These are phyloP conservation scores for Sphaerulina musiva DNA, from an alignment of 2,329 filamentous ascomycete species.

Conservation along the genomic window DNA sequence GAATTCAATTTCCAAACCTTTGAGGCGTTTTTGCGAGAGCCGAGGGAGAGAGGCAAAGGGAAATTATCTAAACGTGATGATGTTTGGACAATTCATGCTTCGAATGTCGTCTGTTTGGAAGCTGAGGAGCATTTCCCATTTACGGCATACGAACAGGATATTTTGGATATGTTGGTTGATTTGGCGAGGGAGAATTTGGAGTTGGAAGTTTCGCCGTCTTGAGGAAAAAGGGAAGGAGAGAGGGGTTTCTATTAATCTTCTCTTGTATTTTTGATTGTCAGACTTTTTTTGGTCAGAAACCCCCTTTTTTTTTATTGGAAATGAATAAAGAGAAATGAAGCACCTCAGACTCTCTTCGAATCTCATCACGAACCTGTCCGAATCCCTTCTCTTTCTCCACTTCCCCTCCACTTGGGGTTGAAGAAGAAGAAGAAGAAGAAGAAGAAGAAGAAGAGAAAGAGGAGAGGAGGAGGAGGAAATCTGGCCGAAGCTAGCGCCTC, in stretches of 20 bases:
- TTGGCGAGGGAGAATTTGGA: slow-evolving; percentile 16
- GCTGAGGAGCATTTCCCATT: slow-evolving; percentile 28
- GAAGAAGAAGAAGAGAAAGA: background rate
- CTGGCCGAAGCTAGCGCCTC: background rate
- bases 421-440: background rate
- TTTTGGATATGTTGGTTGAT: slow-evolving; percentile 31
- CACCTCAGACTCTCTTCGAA: too few species aligned
- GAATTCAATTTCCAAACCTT: slow-evolving; percentile 34
- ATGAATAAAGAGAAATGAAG: too few species aligned
- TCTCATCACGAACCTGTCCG: too few species aligned
- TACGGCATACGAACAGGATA: slow-evolving; percentile 23
- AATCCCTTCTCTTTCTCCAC: too few species aligned
- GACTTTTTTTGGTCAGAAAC: too few species aligned
- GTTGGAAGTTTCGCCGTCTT: background rate
- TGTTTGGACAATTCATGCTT: slow-evolving; percentile 32
- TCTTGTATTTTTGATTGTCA: too few species aligned
- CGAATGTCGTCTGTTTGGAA: slow-evolving; percentile 36
- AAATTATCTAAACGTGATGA: slow-evolving; percentile 14
- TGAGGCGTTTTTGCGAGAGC: slow-evolving; percentile 33
- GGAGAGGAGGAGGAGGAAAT: background rate
- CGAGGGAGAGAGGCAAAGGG: slow-evolving; percentile 16
- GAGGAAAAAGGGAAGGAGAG: too few species aligned
- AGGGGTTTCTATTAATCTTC: too few species aligned
- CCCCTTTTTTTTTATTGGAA: too few species aligned
- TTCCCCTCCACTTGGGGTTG: too few species aligned